phyloP scores from a whole-genome alignment of 2,329 filamentous ascomycete genomes.

The Paraphaeosphaeria minitans region DNA sequence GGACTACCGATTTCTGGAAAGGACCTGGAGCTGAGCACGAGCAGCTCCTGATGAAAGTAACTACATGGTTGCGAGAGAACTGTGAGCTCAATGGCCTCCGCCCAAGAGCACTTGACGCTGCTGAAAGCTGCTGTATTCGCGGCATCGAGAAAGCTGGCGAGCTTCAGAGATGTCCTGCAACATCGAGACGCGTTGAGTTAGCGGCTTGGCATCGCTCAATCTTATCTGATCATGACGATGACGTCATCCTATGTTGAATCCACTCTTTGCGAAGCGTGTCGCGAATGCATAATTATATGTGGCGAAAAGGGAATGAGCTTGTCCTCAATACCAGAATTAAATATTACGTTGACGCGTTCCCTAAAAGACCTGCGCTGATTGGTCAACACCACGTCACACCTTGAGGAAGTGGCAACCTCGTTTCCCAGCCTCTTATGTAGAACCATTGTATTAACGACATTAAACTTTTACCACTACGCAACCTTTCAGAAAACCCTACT shows the following conservation, averaged over 20 bases:
- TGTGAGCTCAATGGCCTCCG: constrained; percentile 12
- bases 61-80: constrained; percentile 14
- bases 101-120: constrained; percentile 12
- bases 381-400: constrained; percentile 35
- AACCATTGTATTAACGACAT: constrained; percentile 7
- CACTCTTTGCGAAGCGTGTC: background rate
- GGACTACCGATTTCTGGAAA: constrained; percentile 29
- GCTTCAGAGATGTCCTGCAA: constrained; percentile 15
- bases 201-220: constrained; percentile 26
- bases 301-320: background rate
- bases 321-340: constrained; percentile 1
- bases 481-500: constrained; percentile 7
- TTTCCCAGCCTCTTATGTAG: constrained; percentile 24
- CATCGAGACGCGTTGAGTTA: constrained; percentile 28
- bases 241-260: constrained; percentile 12
- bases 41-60: constrained; percentile 30
- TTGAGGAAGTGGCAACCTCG: constrained; percentile 26
- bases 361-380: constrained; percentile 24
- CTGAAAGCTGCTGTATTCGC: constrained; percentile 15
- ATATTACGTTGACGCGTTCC: background rate
- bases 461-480: background rate
- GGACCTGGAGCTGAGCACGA: constrained; percentile 42
- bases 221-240: constrained; percentile 18
- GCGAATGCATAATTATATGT: background rate
- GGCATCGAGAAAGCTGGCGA: constrained; percentile 24